These are phyloP conservation scores for Candida suzukii DNA, from an alignment of 805 yeast genomes.

Conservation along the genomic window DNA sequence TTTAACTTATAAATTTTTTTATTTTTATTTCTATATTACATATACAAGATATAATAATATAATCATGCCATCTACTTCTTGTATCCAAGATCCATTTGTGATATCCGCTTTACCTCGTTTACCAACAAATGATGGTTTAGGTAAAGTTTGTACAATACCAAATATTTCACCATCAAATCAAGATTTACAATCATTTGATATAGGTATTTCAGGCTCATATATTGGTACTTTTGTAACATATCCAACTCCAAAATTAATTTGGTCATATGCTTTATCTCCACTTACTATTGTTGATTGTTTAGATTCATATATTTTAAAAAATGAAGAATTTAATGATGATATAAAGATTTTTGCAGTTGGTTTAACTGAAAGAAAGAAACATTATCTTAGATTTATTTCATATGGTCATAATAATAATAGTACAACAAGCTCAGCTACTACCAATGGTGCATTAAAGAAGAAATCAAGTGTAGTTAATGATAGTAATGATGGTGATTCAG, in stretches of 20 bases:
- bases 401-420: slow-evolving; percentile 8
- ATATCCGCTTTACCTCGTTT: slow-evolving; percentile 26
- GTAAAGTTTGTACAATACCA: slow-evolving; percentile 19
- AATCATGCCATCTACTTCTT: background rate
- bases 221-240: slow-evolving; percentile 43
- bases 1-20: too few species aligned
- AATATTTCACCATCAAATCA: slow-evolving; percentile 21
- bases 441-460: slow-evolving; percentile 11
- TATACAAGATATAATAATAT: too few species aligned
- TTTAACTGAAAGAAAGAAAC: slow-evolving; percentile 28
- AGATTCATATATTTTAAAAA: slow-evolving; percentile 20
- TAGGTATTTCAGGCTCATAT: slow-evolving; percentile 49
- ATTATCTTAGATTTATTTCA: slow-evolving; percentile 17
- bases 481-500: slow-evolving; percentile 6
- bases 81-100: background rate
- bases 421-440: slow-evolving; percentile 10
- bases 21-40: too few species aligned
- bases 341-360: slow-evolving; percentile 25
- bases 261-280: slow-evolving; percentile 51
- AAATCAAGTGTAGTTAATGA: slow-evolving; percentile 2
- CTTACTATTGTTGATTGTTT: slow-evolving; percentile 34
- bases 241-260: slow-evolving; percentile 50
- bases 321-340: slow-evolving; percentile 9
- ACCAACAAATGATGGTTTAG: slow-evolving; percentile 15
- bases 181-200: slow-evolving; percentile 28